A percentile compares a stretch with the other conserved stretches of the same genome.
These are phyloP conservation scores for Herpomyces periplanetae DNA, from an alignment of 2,329 filamentous ascomycete genomes.

Conservation along the genomic window DNA sequence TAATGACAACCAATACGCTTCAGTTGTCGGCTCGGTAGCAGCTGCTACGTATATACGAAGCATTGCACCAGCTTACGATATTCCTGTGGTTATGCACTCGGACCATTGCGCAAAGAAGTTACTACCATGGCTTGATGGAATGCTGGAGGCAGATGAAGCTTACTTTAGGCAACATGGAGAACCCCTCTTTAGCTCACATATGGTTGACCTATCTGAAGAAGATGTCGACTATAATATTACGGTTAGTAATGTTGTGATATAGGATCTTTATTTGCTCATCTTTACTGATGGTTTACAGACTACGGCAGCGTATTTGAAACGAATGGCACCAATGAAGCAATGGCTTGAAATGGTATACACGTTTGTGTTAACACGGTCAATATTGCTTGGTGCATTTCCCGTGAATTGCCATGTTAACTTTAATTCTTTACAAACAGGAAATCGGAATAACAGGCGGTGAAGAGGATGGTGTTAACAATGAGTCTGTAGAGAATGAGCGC, in stretches of 20 bases:
- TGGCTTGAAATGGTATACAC: slow-evolving; percentile 71
- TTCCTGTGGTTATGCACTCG: slow-evolving; percentile 76
- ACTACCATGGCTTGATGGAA: slow-evolving; percentile 80
- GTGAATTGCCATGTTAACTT: too few relatives aligned
- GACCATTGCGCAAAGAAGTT: slow-evolving; percentile 99
- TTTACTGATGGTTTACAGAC: too few relatives aligned
- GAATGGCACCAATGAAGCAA: slow-evolving; percentile 81
- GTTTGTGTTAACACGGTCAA: neutral
- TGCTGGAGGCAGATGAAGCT: slow-evolving; percentile 67
- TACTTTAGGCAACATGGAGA: slow-evolving; percentile 79
- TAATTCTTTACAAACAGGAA: slow-evolving; percentile 11
- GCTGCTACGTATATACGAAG: slow-evolving; percentile 80
- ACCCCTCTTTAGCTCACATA: slow-evolving; percentile 82
- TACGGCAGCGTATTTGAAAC: slow-evolving; percentile 70
- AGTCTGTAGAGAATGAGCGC: slow-evolving; percentile 76
- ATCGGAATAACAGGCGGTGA: slow-evolving; percentile 87
- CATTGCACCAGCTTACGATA: slow-evolving; percentile 50
- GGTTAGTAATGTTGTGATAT: too few relatives aligned
- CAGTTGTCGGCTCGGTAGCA: slow-evolving; percentile 51
- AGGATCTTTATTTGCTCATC: too few relatives aligned
- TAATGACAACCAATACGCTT: slow-evolving; percentile 51
- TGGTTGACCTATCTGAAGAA: slow-evolving; percentile 94
- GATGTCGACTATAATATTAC: slow-evolving; percentile 53
- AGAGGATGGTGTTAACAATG: slow-evolving; percentile 95
- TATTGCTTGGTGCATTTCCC: slow-evolving; percentile 1